Evolutionary conservation across 495 filamentous ascomycete species (phyloP).

Genomic region (Penicillium steckii): DNA sequence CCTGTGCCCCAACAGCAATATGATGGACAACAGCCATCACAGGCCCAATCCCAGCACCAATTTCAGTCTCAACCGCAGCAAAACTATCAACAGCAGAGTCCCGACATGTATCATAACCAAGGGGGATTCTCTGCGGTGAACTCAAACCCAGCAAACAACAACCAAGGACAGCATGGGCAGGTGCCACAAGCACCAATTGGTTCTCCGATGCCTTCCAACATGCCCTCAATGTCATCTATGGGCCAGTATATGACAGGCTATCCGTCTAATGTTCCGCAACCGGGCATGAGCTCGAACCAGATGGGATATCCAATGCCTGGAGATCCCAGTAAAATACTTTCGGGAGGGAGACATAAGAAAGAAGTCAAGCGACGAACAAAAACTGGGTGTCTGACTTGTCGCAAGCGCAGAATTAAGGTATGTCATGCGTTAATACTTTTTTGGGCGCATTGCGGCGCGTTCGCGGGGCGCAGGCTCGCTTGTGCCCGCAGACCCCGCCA

Average conservation of each 20-base stretch:
- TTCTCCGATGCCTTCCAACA: conserved; percentile 36
- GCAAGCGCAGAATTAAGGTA: conserved; percentile 98
- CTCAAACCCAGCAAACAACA: conserved; percentile 20
- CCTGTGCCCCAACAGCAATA: conserved; percentile 16
- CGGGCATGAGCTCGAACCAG: conserved; percentile 39
- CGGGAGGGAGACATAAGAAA: conserved; percentile 88
- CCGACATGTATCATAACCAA: conserved; percentile 39
- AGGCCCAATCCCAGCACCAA: conserved; percentile 25
- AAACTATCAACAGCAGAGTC: conserved; percentile 32
- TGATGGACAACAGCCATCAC: conserved; percentile 22
- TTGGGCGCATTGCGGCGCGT: conserved; percentile 11
- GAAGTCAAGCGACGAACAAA: conserved; percentile 98
- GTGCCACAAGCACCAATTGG: conserved; percentile 46
- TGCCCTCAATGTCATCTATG: conserved; percentile 44
- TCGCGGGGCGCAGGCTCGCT: conserved; percentile 49
- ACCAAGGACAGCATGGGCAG: conserved; percentile 36
- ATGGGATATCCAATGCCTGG: conserved; percentile 44
- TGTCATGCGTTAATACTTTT: conserved; percentile 47
- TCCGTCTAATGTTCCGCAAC: conserved; percentile 34
- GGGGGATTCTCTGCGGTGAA: conserved; percentile 25
- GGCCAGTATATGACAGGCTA: conserved; percentile 48
- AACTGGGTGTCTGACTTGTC: conserved; percentile 94
- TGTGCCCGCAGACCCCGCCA: conserved; percentile 47
- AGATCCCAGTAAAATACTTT: conserved; percentile 62
- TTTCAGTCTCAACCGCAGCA: conserved; percentile 32